Base-by-base conservation (phyloP, 352 stramenopile genomes). In the Globisporangium perplexum region DNA sequence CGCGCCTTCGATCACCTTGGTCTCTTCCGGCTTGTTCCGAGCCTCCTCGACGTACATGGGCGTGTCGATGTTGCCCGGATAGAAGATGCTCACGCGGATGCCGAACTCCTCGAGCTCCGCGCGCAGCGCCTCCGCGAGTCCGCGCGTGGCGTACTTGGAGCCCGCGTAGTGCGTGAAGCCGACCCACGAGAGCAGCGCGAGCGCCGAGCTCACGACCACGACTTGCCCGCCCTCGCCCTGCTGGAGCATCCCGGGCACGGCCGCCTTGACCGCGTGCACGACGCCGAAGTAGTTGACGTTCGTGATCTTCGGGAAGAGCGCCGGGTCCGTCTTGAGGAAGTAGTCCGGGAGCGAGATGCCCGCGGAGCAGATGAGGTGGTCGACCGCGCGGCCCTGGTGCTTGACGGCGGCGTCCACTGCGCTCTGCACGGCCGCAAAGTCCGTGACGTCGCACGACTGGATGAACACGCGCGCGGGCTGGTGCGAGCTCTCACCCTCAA, bases 251-350 rank as follows among this genome's bases (percentile, higher is more conserved):
- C 71, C 71, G 18, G 83, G 83, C 44, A 95, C 62, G n/a, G 78
- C 81, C 15, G 83, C 83, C 58, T 93, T 91, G 53, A 93, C 77
- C 17, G 76, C 59, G 62, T 93, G 67, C 28, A 95, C 63, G 44
- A 79, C 78, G 31, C 83, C 83, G 56, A 95, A 90, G 72, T 93
- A 95, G 66, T 95, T 92, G 48, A 93, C 67, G 51, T 93, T 80
- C 77, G 93, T 93, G 47, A 86, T 84, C 65, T 80, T 77, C 65
- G 69, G 79, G 71, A 79, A 84, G 17, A 90, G 65, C 43, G 60
- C 71, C 45, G 91, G 64, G 35, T 90, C 77, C 47, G 87, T 74
- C 15, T 92, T 75, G 42, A 91, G 20, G 58, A 96, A 85, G 64
- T 90, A 90, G 22, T 81, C 83, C 5, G 82, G 77, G 1, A 66